Percentiles rank a stretch among this genome's conserved stretches.
Conservation (phyloP, 768 basidiomycete species). For the Chalciporus chontae region DNA sequence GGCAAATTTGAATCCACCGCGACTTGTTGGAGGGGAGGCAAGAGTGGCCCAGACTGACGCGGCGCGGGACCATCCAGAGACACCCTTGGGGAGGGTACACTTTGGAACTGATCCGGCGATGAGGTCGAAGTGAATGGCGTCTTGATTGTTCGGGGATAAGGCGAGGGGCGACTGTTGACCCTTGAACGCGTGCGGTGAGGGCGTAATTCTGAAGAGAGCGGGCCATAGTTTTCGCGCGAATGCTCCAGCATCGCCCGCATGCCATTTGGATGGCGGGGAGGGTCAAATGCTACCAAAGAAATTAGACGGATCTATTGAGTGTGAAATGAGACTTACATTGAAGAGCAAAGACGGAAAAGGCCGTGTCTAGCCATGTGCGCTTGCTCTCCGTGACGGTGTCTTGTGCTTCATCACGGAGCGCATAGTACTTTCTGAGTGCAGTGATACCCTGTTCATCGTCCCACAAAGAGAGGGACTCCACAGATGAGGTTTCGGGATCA, state of each 20-base stretch:
- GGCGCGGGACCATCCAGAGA: slow-evolving; percentile 13
- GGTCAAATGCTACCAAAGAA: slow-evolving; percentile 56
- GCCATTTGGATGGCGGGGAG: slow-evolving; percentile 57
- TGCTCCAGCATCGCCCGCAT: slow-evolving; percentile 75
- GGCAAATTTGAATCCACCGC: slow-evolving; percentile 41
- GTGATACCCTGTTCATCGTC: slow-evolving; percentile 67
- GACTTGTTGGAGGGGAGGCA: slow-evolving; percentile 40
- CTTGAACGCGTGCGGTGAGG: slow-evolving; percentile 61
- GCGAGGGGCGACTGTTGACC: slow-evolving; percentile 68
- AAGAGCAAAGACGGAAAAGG: slow-evolving; percentile 66
- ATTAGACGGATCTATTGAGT: neutral
- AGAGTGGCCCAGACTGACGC: slow-evolving; percentile 21
- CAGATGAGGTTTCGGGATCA: slow-evolving; percentile 50
- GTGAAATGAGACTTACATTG: slow-evolving; percentile 52
- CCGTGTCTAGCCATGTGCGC: slow-evolving; percentile 63
- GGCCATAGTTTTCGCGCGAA: slow-evolving; percentile 66
- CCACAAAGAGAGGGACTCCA: slow-evolving; percentile 49
- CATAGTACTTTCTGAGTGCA: slow-evolving; percentile 63
- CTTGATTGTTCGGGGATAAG: slow-evolving; percentile 60
- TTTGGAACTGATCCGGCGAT: slow-evolving; percentile 34
- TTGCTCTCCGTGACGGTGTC: slow-evolving; percentile 65
- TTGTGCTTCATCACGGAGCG: slow-evolving; percentile 65
- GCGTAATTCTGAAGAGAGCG: slow-evolving; percentile 70
- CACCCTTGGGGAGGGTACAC: slow-evolving; percentile 19
- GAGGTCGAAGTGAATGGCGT: slow-evolving; percentile 39